phyloP scores from a whole-genome alignment of 2,329 filamentous ascomycete genomes.

The Fusarium sp. region DNA sequence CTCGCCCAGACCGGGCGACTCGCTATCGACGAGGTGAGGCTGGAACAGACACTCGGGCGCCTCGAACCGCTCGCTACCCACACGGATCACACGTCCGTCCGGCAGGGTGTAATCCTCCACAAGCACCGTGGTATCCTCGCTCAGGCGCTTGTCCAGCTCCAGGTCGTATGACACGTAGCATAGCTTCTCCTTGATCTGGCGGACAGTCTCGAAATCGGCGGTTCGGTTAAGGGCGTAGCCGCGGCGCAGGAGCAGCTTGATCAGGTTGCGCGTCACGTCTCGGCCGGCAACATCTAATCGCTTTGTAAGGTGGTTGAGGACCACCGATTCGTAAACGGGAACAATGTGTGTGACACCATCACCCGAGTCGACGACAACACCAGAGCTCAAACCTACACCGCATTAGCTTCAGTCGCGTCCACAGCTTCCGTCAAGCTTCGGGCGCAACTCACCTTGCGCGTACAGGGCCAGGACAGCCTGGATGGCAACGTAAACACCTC shows the following conservation, averaged over 20 bases:
- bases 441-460: conserved; percentile 77
- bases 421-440: neutral
- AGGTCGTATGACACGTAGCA: conserved; percentile 99
- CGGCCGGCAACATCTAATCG: conserved; percentile 95
- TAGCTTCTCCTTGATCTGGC: conserved; percentile 99
- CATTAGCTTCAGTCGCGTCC: conserved; percentile 5
- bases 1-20: conserved; percentile 95
- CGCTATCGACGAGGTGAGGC: conserved; percentile 95
- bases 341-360: conserved; percentile 99
- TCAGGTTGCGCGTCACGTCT: conserved; percentile 98
- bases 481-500: conserved; percentile 97
- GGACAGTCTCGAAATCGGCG: conserved; percentile 98
- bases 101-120: conserved; percentile 98
- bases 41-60: conserved; percentile 99
- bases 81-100: conserved; percentile 93
- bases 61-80: conserved; percentile 97
- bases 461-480: conserved; percentile 97
- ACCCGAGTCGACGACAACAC: conserved; percentile 98
- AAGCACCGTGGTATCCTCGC: conserved; percentile 95
- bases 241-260: conserved; percentile 90
- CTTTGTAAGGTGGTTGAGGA: conserved; percentile 95
- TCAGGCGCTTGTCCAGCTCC: conserved; percentile 93
- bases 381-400: conserved; percentile 78
- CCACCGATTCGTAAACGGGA: conserved; percentile 97
- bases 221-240: conserved; percentile 98